Conservation (phyloP, 495 filamentous ascomycete species). For the Penicillium coffeae region DNA sequence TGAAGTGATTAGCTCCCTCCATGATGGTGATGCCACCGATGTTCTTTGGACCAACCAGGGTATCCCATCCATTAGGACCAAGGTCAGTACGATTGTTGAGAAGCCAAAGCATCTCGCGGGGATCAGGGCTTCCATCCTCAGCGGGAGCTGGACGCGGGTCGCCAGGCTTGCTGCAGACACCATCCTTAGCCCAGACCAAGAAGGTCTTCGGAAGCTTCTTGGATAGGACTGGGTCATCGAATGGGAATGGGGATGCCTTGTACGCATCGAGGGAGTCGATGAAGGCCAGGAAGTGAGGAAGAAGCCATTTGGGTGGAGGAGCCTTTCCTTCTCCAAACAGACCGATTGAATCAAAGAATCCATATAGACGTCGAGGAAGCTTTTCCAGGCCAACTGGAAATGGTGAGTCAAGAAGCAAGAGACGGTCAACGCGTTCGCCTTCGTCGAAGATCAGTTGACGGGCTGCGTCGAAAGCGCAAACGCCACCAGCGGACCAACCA, state of each 20-base stretch:
- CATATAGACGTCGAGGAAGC: conserved; percentile 69
- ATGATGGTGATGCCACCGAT: conserved; percentile 55
- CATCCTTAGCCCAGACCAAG: conserved; percentile 76
- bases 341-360: conserved; percentile 75
- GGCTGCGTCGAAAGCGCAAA: conserved; percentile 80
- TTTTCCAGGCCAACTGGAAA: conserved; percentile 75
- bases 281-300: conserved; percentile 78
- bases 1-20: conserved; percentile 41
- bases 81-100: conserved; percentile 76
- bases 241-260: conserved; percentile 46
- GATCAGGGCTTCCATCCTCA: conserved; percentile 51
- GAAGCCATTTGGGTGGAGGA: conserved; percentile 71
- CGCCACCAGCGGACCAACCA: conserved; percentile 84
- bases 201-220: conserved; percentile 55
- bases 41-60: conserved; percentile 62
- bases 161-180: conserved; percentile 66
- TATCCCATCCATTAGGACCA: conserved; percentile 75
- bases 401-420: conserved; percentile 81
- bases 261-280: conserved; percentile 74
- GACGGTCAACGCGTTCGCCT: conserved; percentile 65
- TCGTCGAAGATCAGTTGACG: conserved; percentile 64
- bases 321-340: conserved; percentile 68
- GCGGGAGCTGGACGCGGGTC: conserved; percentile 69
- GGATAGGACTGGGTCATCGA: conserved; percentile 38
- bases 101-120: conserved; percentile 67